Conservation (phyloP, 1,284 basidiomycete species). For the Leccinum laetum region DNA sequence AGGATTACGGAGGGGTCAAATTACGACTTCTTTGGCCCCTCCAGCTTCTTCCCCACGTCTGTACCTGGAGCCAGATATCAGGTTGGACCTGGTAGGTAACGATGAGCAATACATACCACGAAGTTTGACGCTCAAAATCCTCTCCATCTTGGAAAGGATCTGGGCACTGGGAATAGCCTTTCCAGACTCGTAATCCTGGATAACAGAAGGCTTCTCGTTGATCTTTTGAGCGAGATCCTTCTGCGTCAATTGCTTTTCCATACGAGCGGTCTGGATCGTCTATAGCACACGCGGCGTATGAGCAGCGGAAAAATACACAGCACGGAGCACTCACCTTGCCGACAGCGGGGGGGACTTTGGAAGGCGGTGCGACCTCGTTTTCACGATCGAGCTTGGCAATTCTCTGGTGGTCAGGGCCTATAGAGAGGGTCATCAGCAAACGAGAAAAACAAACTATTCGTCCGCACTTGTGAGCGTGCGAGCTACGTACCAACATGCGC, state of each 20-base stretch:
- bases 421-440: background rate
- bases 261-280: slow-evolving; percentile 85
- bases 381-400: slow-evolving; percentile 95
- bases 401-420: slow-evolving; percentile 90
- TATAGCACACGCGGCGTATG: slow-evolving; percentile 30
- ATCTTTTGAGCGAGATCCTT: slow-evolving; percentile 95
- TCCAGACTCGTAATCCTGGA: slow-evolving; percentile 90
- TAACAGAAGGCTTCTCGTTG: slow-evolving; percentile 87
- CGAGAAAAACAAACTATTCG: background rate
- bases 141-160: slow-evolving; percentile 92
- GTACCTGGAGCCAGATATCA: slow-evolving; percentile 42
- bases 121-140: slow-evolving; percentile 88
- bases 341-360: slow-evolving; percentile 79
- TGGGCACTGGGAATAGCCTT: slow-evolving; percentile 91
- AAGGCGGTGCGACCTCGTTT: slow-evolving; percentile 95
- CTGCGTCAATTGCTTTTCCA: slow-evolving; percentile 80
- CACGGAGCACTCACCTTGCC: slow-evolving; percentile 62
- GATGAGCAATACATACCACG: slow-evolving; percentile 57
- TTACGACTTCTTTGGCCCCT: slow-evolving; percentile 72
- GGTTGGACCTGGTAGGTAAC: background rate
- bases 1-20: slow-evolving; percentile 32
- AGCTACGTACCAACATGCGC: slow-evolving; percentile 59
- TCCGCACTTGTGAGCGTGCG: background rate
- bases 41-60: slow-evolving; percentile 84
- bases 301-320: background rate